Base-by-base conservation (phyloP, 352 stramenopile genomes). In the Plasmopara viticola region DNA sequence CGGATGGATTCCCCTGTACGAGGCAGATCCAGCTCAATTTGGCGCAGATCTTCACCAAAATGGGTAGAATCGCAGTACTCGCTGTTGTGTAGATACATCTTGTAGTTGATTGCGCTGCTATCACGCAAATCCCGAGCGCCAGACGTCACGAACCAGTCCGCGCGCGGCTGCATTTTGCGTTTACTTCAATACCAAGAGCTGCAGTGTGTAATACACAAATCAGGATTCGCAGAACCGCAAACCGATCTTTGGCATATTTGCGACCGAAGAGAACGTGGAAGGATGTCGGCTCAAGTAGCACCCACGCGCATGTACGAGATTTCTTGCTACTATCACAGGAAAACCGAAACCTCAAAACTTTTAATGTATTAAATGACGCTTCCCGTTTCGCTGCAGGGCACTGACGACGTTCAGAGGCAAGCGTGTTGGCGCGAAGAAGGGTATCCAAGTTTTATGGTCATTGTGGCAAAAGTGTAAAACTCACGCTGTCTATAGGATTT, bases 371-470 rank as follows among this genome's bases (percentile, higher is more conserved):
- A 8, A 55, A n/a, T 60, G 34, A 64, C 39, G 38, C 14, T 60
- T 20, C 12, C 17, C 48, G 13, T 9, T 13, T 52, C n/a, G 40
- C 8, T 57, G 30, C 46, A 95, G 85, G 85, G 78, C 81, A 56
- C 62, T 95, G 59, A 92, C 84, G 35, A 87, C 72, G 30, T 95
- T 75, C 59, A 95, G 93, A 67, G 66, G 53, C 48, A 95, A 95
- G 62, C 70, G 68, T 17, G 79, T 92, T 37, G 82, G 71, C 42
- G 85, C 85, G 7, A 94, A 94, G 64, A 95, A 95, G 67, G 85
- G 84, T 95, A 51, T 25, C 5, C 17, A 33, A 25, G 10, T 30
- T 39, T 5, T 44, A 31, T 30, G 20, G 20, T 25, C 3, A 25
- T 25, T 25, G 20, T 25, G 20, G 1, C 17, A 20, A 33, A 29